A percentile compares a stretch with the other conserved stretches of the same genome.
Conservation (phyloP, 176 grass and related monocot genomes). For the Metroxylon sagu region DNA sequence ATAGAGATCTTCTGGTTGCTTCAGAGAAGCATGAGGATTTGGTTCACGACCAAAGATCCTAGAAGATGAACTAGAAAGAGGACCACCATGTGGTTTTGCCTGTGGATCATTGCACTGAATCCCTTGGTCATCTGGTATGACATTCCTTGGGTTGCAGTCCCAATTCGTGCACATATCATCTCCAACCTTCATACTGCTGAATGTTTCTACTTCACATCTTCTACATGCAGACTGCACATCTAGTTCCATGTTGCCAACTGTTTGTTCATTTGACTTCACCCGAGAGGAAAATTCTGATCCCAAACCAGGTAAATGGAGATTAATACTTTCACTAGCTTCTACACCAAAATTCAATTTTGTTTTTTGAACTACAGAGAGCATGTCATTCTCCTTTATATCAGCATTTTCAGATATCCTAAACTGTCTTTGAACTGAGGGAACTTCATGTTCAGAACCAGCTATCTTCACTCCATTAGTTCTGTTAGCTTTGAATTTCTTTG, state of each 20-base stretch:
- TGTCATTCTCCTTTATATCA: slow-evolving; percentile 11
- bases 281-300: slow-evolving; percentile 15
- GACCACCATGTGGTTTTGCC: neutral
- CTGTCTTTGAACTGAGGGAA: slow-evolving; percentile 20
- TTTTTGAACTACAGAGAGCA: slow-evolving; percentile 10
- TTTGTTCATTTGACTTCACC: slow-evolving; percentile 14
- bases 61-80: neutral
- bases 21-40: slow-evolving; percentile 8
- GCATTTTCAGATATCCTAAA: slow-evolving; percentile 22
- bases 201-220: slow-evolving; percentile 19
- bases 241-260: slow-evolving; percentile 28
- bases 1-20: slow-evolving; percentile 20
- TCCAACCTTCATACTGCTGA: neutral
- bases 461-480: slow-evolving; percentile 30
- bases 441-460: slow-evolving; percentile 23
- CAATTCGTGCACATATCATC: neutral
- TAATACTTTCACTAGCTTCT: slow-evolving; percentile 30
- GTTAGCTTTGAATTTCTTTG: slow-evolving; percentile 29
- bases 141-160: neutral
- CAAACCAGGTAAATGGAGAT: slow-evolving; percentile 7
- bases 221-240: slow-evolving; percentile 11
- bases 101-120: neutral
- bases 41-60: slow-evolving; percentile 4
- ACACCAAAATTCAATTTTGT: slow-evolving; percentile 11
- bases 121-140: neutral